phyloP scores from a whole-genome alignment of 805 yeast species.

The Teunomyces panamensis region DNA sequence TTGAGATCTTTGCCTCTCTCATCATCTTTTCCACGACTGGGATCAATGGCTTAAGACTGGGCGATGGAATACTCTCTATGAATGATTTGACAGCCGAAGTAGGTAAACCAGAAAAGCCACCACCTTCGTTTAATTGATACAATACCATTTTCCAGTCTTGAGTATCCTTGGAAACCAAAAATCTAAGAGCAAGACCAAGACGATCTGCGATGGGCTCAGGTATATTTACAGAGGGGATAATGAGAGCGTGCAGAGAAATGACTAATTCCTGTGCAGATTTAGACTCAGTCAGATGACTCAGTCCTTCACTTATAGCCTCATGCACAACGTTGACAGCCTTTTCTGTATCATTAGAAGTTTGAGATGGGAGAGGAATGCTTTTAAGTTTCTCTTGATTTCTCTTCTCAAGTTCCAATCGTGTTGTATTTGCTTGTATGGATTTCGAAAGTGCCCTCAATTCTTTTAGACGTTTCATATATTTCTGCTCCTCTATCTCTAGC shows the following conservation, averaged over 20 bases:
- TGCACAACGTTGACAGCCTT: conserved; percentile 8
- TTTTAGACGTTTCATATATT: conserved; percentile 20
- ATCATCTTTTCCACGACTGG: conserved; percentile 37
- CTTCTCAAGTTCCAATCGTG: conserved; percentile 6
- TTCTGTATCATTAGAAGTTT: conserved; percentile 15
- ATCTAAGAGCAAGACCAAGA: conserved; percentile 39
- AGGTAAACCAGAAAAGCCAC: conserved; percentile 34
- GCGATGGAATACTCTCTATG: conserved; percentile 40
- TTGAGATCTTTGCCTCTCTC: conserved; percentile 26
- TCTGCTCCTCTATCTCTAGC: conserved; percentile 17
- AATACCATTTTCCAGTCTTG: conserved; percentile 51
- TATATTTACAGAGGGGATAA: conserved; percentile 21
- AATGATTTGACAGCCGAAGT: conserved; percentile 34
- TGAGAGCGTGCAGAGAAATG: conserved; percentile 11
- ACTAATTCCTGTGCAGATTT: conserved; percentile 7
- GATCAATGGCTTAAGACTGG: conserved; percentile 30
- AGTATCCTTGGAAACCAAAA: conserved; percentile 34
- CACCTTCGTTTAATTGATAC: conserved; percentile 29
- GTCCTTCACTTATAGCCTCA: conserved; percentile 4
- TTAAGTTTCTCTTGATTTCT: conserved; percentile 15
- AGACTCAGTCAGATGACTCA: background rate
- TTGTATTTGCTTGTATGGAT: conserved; percentile 1
- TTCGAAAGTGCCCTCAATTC: conserved; percentile 29
- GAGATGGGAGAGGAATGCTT: conserved; percentile 14
- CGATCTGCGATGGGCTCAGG: conserved; percentile 36